Evolutionary conservation across 352 stramenopile species (phyloP).

Genomic region (Phytophthora sp.): DNA sequence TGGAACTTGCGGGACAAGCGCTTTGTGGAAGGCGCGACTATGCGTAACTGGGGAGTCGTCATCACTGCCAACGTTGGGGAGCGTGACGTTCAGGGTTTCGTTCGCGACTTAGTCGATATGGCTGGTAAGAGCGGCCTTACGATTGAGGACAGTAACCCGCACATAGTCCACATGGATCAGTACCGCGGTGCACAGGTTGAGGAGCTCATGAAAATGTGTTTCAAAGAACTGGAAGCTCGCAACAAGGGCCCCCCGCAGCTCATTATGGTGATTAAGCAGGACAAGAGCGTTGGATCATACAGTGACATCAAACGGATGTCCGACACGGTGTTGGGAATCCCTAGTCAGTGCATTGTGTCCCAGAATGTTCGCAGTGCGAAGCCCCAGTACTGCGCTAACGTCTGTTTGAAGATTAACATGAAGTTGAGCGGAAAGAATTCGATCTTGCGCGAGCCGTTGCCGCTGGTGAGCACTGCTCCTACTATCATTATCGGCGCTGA

Average conservation of each 20-base stretch:
- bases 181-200: conserved; percentile 50
- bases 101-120: conserved; percentile 45
- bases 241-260: conserved; percentile 50
- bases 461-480: conserved; percentile 44
- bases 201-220: conserved; percentile 68
- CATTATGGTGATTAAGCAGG: conserved; percentile 65
- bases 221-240: conserved; percentile 47
- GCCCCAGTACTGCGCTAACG: conserved; percentile 67
- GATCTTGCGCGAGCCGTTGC: conserved; percentile 50
- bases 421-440: conserved; percentile 80
- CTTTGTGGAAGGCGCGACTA: conserved; percentile 57
- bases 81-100: conserved; percentile 51
- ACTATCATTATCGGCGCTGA: conserved; percentile 87
- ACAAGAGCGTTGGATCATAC: conserved; percentile 54
- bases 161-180: conserved; percentile 47
- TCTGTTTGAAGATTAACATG: conserved; percentile 80
- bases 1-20: conserved; percentile 85
- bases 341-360: conserved; percentile 72
- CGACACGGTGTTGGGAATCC: conserved; percentile 69
- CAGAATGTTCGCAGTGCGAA: conserved; percentile 52
- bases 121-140: conserved; percentile 46
- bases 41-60: conserved; percentile 70
- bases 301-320: conserved; percentile 78
- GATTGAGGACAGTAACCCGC: conserved; percentile 47
- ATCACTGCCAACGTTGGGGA: conserved; percentile 45